Evolutionary conservation across 345 rosid species (phyloP), one percentile per base, ranked within the genome.

Genomic region (Trapa incisa): DNA sequence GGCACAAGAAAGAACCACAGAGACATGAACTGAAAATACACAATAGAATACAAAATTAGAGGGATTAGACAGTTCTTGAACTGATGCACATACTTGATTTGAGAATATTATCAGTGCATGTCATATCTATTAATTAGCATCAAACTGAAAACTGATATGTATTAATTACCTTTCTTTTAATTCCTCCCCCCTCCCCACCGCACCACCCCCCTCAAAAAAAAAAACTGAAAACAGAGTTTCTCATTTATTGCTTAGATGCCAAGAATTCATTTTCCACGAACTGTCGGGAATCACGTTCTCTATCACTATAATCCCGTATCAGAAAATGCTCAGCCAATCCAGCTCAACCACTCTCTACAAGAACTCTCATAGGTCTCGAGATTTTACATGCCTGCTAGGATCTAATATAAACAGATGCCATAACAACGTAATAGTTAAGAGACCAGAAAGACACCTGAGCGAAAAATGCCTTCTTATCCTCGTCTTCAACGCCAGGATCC

Each of bases 401-500:
- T n/a, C 9, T 10, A 54, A 54, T 54, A 1, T n/a, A n/a, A 54
- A 54, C 10, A n/a, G 60, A n/a, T 15, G 60, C 60, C 60, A 54
- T 5, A 54, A n/a, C 10, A 54, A 54, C 8, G 33, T 33, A 54
- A 54, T 7, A 22, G 22, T n/a, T 3, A 17, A 6, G 35, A 54
- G 35, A 54, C 9, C 35, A 54, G 60, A 22, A 54, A 6, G 60
- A 11, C 61, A 93, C 98, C 97, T 87, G 97, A 66, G 80, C 80
- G 15, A 90, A 86, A 37, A 93, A 79, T 0, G 75, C 79, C 57
- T 74, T 79, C 81, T 93, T 93, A 61, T 83, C 80, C 22, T 75
- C 72, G 54, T 88, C 97, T 54, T 80, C 86, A 41, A 81, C 82
- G 17, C 98, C 95, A 7, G 85, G 88, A 58, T 75, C 86, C 14